Base-by-base conservation (phyloP, 495 filamentous ascomycete genomes). In the Mytilinidion resinicola region DNA sequence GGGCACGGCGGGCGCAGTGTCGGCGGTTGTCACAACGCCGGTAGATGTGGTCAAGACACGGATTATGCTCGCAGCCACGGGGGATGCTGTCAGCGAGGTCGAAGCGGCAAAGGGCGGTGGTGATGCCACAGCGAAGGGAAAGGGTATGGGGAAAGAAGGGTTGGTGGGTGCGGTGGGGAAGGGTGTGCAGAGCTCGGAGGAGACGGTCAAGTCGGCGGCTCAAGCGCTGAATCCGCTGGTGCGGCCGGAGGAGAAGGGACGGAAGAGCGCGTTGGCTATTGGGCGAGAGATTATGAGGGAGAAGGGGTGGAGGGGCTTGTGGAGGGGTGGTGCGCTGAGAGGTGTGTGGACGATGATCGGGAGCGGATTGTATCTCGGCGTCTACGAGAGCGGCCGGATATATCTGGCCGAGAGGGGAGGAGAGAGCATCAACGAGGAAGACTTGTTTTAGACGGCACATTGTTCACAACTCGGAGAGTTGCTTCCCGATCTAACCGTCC, bases 11-110 rank as follows among this genome's bases (percentile, higher is more conserved):
- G 91, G 90, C 0, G 76, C 79, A 9, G 69, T 91, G 11, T 82
- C 89, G 4, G 84, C 88, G 5, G 73, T 84, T 3, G 67, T 89
- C 3, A 93, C 89, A 6, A 92, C 88, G 33, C 90, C 90, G 0
- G 80, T 89, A 51, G 90, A 93, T 70, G 87, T 92, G 14, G 81
- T 92, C 1, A 93, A 93, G 75, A 93, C 90, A 53, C 72, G 86
- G 52, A 82, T 93, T 59, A 93, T 76, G 58, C 69, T 78, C 19
- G 71, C 73, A 3, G 78, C 71, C 5, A 71, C 62, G 11, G 69
- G 68, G 81, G 86, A 77, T 85, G 21, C 57, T 0, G 62, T 52
- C 34, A 56, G 63, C 19, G 65, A 59, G 52, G 56, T 65, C 19
- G 51, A 71, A 35, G 34, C 57, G 41, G 48, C 36, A 7, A 57